Base-by-base conservation (phyloP, 139 green algal genomes). In the Monoraphidium neglectum region DNA sequence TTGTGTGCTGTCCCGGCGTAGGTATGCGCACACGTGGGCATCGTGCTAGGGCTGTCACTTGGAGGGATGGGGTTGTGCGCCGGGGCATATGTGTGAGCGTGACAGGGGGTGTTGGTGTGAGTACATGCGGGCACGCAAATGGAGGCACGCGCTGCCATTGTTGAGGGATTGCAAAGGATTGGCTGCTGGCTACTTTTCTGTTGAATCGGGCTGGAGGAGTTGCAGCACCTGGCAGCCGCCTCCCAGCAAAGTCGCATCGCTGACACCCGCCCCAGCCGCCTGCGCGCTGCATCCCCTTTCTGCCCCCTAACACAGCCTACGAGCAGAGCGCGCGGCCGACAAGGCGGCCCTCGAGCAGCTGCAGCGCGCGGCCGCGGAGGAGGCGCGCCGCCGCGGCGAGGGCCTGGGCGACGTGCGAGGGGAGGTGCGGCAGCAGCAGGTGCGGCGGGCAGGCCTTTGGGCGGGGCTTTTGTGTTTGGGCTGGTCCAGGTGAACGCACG, bases 271-370 rank as follows among this genome's bases (percentile, higher is more conserved):
- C 30, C 40, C 12, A n/a, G 6, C 60, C n/a, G 12, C 61, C 15
- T 49, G 33, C 33, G 21, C 4, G 23, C 23, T 28, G 26, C 1
- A 38, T 56, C 4, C n/a, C 35, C 18, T 71, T n/a, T n/a, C n/a
- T n/a, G n/a, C n/a, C n/a, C n/a, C n/a, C n/a, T 60, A 37, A 3
- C 56, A 37, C 72, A 77, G 72, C 57, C 43, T 77, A 23, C 57
- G 61, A 28, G 59, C 60, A 6, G 72, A 70, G 32, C 51, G 60
- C 21, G 40, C 60, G 28, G 59, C 40, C 16, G 72, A 77, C 43
- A 26, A 59, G 28, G 38, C 60, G 13, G 38, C 56, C 1, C 36
- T 70, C 18, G 57, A 77, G 32, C 43, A 51, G 43, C 43, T 51
- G 43, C 43, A 51, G 43, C 43, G 12, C 8, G 43, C 12, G 43